Base-by-base conservation (phyloP, 495 filamentous ascomycete species). In the Daldinia caldariorum region DNA sequence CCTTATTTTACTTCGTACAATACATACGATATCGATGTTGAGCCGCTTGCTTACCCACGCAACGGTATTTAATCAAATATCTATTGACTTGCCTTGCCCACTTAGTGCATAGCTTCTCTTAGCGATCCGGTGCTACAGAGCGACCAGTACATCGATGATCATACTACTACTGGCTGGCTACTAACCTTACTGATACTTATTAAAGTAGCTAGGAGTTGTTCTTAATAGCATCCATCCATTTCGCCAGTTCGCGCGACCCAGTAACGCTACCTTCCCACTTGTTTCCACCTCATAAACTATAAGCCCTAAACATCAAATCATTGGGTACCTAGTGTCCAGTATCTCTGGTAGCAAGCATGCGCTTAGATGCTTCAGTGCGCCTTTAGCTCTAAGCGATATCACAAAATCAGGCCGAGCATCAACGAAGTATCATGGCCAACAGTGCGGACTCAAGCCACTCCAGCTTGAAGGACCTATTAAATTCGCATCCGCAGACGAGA, bases 331-430 rank as follows among this genome's bases (percentile, higher is more conserved):
- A 16, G 41, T 54, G 13, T 34, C 41, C 39, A 60, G 34, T 55
- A 31, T 29, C 9, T 31, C 59, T 43, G 70, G 62, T 65, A 66
- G 70, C 56, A 72, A 66, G 70, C 56, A 72, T 72, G 70, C 70
- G 65, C 65, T 61, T 57, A 65, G 57, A 62, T 49, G 61, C 32
- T 51, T 32, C 39, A 55, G 16, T 49, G 41, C 51, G 51, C 45
- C 56, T 62, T 56, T 62, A 72, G 61, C 58, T 66, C 41, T 26
- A 22, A 64, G 59, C 41, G 45, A 65, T 22, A 62, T 61, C 51
- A 62, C 39, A 53, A 53, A 62, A 2, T 32, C 49, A 63, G 54
- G 41, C 50, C 45, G 58, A 62, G 29, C 22, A 22, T 20, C n/a
- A 26, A 60, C 22, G 29, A 37, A 39, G 34, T 65, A 70, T 16